Conservation (phyloP, 805 yeast genomes). For the Candida palmyrensis region DNA sequence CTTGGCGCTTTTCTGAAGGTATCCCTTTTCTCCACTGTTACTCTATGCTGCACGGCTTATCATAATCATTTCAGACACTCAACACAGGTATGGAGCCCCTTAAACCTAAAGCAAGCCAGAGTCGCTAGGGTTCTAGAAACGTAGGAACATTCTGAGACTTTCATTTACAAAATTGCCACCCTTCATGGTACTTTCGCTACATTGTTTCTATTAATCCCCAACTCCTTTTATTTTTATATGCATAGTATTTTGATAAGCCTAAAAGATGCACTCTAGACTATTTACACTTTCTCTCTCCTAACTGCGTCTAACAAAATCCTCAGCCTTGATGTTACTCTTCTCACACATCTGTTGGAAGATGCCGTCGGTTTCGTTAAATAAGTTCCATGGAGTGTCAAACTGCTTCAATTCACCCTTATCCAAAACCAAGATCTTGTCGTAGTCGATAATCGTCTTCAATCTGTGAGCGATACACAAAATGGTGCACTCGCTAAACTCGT, state of each 20-base stretch:
- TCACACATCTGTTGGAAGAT: constrained; percentile 33
- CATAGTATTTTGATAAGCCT: too few relatives aligned
- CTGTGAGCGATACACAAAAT: constrained; percentile 37
- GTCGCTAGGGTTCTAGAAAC: too few relatives aligned
- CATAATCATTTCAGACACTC: too few relatives aligned
- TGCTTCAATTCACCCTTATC: constrained; percentile 30
- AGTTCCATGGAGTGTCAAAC: constrained; percentile 28
- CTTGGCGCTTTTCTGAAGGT: too few relatives aligned
- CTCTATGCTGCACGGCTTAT: too few relatives aligned
- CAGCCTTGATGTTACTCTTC: constrained; percentile 26
- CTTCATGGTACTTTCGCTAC: too few relatives aligned
- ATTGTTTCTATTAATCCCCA: neutral
- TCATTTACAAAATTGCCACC: too few relatives aligned
- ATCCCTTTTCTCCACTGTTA: too few relatives aligned
- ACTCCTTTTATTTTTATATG: neutral
- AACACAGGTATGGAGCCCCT: too few relatives aligned
- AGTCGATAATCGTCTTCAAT: constrained; percentile 30
- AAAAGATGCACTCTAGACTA: too few relatives aligned
- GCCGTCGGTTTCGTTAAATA: constrained; percentile 21
- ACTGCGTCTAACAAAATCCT: constrained; percentile 15
- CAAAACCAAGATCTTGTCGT: constrained; percentile 30
- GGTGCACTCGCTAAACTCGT: constrained; percentile 28
- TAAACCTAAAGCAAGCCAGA: too few relatives aligned
- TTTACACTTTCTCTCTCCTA: neutral
- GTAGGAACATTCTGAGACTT: too few relatives aligned